Conservation (phyloP, 495 filamentous ascomycete genomes). For the Penicillium crystallinum region DNA sequence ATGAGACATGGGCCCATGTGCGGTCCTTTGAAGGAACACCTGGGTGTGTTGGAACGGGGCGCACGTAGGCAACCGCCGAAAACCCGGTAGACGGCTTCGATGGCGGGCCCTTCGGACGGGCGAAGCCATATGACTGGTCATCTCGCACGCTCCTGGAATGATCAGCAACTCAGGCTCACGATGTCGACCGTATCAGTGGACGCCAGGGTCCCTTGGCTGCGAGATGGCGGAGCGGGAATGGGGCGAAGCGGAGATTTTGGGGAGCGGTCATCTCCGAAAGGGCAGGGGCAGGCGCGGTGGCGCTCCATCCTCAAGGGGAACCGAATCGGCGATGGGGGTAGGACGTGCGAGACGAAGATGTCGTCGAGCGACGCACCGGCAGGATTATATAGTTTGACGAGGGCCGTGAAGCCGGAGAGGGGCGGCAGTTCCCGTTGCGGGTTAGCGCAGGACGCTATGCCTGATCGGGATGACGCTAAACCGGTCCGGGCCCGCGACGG, state of each 20-base stretch:
- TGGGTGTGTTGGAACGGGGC: too few relatives aligned
- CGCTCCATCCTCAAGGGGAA: background rate
- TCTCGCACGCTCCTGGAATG: background rate
- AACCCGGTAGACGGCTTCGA: too few relatives aligned
- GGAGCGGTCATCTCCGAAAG: background rate
- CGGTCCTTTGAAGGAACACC: too few relatives aligned
- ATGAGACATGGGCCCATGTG: too few relatives aligned
- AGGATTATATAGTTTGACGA: background rate
- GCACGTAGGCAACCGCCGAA: too few relatives aligned
- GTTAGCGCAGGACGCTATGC: background rate
- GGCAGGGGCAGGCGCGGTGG: background rate
- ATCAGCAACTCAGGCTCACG: background rate
- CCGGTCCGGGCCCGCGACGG: background rate
- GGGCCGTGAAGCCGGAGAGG: background rate
- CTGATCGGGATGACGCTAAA: slow-evolving; percentile 1
- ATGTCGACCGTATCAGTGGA: background rate
- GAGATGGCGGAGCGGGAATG: background rate
- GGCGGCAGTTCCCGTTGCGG: background rate
- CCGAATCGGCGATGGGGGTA: too few relatives aligned
- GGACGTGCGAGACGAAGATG: background rate
- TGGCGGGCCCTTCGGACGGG: background rate
- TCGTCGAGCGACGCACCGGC: background rate
- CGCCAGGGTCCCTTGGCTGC: background rate
- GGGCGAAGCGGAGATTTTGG: background rate
- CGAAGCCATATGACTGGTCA: background rate